These are phyloP conservation scores for Cupressus sempervirens DNA, from an alignment of 75 land plant genomes.

Conservation along the genomic window DNA sequence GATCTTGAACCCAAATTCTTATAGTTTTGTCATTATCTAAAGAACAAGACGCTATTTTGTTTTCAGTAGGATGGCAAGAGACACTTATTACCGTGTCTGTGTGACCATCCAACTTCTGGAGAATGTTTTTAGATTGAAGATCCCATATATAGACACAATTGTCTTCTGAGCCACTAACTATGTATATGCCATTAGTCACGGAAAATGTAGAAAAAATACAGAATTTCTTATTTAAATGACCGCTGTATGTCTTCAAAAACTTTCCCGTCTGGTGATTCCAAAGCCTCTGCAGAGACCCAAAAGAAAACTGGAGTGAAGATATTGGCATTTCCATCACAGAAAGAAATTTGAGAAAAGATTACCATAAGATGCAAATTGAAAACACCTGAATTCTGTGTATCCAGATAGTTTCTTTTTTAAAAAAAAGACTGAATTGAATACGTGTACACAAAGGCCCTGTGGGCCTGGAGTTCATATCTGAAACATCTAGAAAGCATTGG, in stretches of 20 bases:
- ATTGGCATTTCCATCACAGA: background rate
- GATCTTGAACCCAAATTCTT: conserved; percentile 77
- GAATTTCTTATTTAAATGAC: conserved; percentile 73
- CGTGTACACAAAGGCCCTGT: background rate
- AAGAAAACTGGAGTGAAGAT: background rate
- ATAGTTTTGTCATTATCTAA: conserved; percentile 76
- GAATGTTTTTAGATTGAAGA: conserved; percentile 60
- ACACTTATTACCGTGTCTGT: conserved; percentile 82
- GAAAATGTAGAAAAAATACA: conserved; percentile 89
- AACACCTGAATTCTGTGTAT: background rate
- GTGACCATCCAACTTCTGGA: conserved; percentile 92
- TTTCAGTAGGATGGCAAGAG: conserved; percentile 77
- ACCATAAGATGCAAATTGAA: background rate
- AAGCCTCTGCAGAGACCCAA: conserved; percentile 55
- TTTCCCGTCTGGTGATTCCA: conserved; percentile 81
- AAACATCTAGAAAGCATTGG: background rate
- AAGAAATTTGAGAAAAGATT: background rate
- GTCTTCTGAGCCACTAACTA: conserved; percentile 94
- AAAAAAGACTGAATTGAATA: background rate
- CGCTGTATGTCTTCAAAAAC: conserved; percentile 79
- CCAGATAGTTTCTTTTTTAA: background rate
- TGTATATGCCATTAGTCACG: conserved; percentile 87
- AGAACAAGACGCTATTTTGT: conserved; percentile 89
- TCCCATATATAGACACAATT: conserved; percentile 83
- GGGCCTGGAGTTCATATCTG: background rate